phyloP scores from a whole-genome alignment of 495 filamentous ascomycete species.

The Cladorrhinum samala region DNA sequence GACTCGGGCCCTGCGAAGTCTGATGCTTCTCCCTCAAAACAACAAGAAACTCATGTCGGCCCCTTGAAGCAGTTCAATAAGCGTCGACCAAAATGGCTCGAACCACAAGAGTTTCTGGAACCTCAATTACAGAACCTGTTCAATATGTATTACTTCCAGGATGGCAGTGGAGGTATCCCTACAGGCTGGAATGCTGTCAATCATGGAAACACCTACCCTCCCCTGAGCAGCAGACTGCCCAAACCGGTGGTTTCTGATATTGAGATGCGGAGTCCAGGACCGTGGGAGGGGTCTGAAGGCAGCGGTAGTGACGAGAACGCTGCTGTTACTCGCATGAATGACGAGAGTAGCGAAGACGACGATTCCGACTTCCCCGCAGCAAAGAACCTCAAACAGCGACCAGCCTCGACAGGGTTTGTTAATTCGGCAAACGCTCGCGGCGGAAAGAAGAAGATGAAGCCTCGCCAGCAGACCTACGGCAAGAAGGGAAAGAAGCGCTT shows the following conservation, averaged over 20 bases:
- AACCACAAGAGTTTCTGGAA: conserved; percentile 42
- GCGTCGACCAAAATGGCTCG: conserved; percentile 39
- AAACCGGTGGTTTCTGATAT: conserved; percentile 26
- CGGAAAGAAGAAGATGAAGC: conserved; percentile 33
- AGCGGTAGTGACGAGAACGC: neutral
- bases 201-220: conserved; percentile 50
- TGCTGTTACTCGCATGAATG: neutral
- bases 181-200: conserved; percentile 56
- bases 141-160: conserved; percentile 54
- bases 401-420: too few relatives aligned
- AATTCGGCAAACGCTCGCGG: conserved; percentile 21
- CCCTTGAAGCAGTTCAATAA: conserved; percentile 23
- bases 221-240: conserved; percentile 48
- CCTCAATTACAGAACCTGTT: conserved; percentile 63
- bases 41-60: conserved; percentile 15
- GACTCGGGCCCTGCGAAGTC: conserved; percentile 40
- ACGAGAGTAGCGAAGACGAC: conserved; percentile 36
- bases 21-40: neutral
- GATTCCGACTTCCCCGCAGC: conserved; percentile 5
- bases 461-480: conserved; percentile 27
- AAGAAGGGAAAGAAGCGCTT: conserved; percentile 32
- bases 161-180: conserved; percentile 48
- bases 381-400: conserved; percentile 1
- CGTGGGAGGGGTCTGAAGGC: conserved; percentile 29
- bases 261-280: conserved; percentile 27